These are phyloP conservation scores for Kwoniella newhampshirensis DNA, from an alignment of 768 basidiomycete species.

Conservation along the genomic window DNA sequence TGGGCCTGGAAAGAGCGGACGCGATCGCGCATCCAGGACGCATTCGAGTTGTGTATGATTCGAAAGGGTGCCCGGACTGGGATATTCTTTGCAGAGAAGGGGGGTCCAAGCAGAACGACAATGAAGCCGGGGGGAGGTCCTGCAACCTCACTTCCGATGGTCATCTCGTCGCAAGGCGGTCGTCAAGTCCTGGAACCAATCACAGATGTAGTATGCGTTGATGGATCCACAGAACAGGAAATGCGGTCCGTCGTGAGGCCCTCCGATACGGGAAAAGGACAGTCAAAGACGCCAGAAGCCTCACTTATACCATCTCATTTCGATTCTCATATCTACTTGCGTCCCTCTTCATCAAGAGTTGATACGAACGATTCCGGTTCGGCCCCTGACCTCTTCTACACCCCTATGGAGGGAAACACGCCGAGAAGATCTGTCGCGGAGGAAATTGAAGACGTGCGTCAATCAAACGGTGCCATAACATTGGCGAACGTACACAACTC, in stretches of 20 bases:
- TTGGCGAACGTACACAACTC: not conserved
- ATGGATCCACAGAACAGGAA: slow-evolving; percentile 2
- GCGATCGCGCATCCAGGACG: slow-evolving; percentile 69
- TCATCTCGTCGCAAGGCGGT: too few relatives aligned
- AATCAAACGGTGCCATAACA: too few relatives aligned
- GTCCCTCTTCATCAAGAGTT: slow-evolving; percentile 4
- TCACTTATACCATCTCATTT: slow-evolving; percentile 14
- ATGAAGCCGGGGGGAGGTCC: too few relatives aligned
- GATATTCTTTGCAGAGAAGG: too few relatives aligned
- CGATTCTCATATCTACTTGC: slow-evolving; percentile 1
- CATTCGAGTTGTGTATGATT: slow-evolving; percentile 75
- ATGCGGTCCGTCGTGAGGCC: slow-evolving; percentile 1
- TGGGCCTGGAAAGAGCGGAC: slow-evolving; percentile 81
- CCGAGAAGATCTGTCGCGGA: not conserved
- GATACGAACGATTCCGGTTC: slow-evolving; percentile 9
- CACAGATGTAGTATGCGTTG: not conserved
- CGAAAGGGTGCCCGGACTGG: slow-evolving; percentile 14
- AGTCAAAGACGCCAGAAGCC: slow-evolving; percentile 1
- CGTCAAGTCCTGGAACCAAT: too few relatives aligned
- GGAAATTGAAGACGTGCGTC: too few relatives aligned
- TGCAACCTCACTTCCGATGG: too few relatives aligned
- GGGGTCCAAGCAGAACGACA: too few relatives aligned
- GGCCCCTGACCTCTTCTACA: slow-evolving; percentile 18
- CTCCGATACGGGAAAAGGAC: not conserved
- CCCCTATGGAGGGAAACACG: slow-evolving; percentile 14